These are phyloP conservation scores for Debaryomyces udenii DNA, from an alignment of 1,139 yeast species.

Conservation along the genomic window DNA sequence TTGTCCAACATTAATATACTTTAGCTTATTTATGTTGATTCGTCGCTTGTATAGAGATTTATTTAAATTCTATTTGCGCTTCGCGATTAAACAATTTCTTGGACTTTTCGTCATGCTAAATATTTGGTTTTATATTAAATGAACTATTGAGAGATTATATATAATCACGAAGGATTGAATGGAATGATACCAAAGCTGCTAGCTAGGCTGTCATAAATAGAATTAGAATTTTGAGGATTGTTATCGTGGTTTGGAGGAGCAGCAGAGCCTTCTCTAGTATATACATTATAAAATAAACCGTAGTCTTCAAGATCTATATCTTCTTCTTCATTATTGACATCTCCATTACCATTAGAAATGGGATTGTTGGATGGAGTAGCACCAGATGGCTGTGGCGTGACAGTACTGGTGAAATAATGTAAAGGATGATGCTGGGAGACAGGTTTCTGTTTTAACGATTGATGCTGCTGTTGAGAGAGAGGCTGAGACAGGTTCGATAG, in stretches of 20 bases:
- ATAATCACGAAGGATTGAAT: conserved; percentile 35
- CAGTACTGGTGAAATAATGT: conserved; percentile 31
- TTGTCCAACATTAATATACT: background rate
- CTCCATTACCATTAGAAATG: conserved; percentile 14
- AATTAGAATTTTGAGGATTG: conserved; percentile 15
- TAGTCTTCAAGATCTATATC: conserved; percentile 32
- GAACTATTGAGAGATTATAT: background rate
- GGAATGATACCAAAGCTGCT: conserved; percentile 38
- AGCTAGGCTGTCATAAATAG: conserved; percentile 24
- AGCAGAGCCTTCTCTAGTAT: conserved; percentile 38
- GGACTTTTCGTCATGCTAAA: background rate
- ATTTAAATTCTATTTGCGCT: background rate
- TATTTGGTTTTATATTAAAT: background rate
- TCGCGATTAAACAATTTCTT: background rate
- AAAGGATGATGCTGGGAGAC: conserved; percentile 55
- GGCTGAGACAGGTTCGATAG: conserved; percentile 29
- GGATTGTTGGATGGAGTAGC: background rate
- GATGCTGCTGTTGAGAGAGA: conserved; percentile 18
- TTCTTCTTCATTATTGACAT: conserved; percentile 23
- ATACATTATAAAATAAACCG: conserved; percentile 41
- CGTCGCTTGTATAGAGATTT: background rate
- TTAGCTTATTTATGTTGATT: too few species aligned
- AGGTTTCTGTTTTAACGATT: conserved; percentile 25
- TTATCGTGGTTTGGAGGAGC: conserved; percentile 24
- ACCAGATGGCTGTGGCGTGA: conserved; percentile 22